Conservation (phyloP, 2,329 filamentous ascomycete genomes). For the Fusarium sp. region DNA sequence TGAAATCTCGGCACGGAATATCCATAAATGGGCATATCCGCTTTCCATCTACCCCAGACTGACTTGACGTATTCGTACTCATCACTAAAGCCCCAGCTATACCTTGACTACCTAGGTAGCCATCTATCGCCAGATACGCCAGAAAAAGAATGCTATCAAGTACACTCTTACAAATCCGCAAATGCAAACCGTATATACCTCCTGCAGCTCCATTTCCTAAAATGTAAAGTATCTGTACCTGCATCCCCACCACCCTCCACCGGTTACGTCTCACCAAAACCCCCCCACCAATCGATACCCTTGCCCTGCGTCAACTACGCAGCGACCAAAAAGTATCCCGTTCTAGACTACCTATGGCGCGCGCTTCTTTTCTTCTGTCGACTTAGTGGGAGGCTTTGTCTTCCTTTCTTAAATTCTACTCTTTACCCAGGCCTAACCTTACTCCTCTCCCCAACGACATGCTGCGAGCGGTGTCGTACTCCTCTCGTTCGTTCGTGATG, state of each 20-base stretch:
- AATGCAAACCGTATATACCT: background rate
- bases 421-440: background rate
- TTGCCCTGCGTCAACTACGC: slow-evolving; percentile 23
- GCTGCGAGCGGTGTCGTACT: slow-evolving; percentile 41
- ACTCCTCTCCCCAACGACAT: slow-evolving; percentile 24
- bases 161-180: background rate
- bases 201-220: background rate
- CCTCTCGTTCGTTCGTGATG: slow-evolving; percentile 38
- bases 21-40: background rate
- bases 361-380: slow-evolving; percentile 6
- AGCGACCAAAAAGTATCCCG: slow-evolving; percentile 5
- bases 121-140: background rate
- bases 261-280: slow-evolving; percentile 12
- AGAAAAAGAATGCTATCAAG: background rate
- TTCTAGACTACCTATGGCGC: background rate
- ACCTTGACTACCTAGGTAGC: background rate
- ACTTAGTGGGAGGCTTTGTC: slow-evolving; percentile 7
- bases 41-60: background rate
- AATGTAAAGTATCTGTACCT: slow-evolving; percentile 8
- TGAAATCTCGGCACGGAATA: background rate
- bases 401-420: background rate
- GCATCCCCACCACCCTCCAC: slow-evolving; percentile 11
- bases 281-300: slow-evolving; percentile 31
- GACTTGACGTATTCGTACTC: slow-evolving; percentile 26
- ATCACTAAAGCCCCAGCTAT: background rate